Evolutionary conservation across 805 yeast genomes (phyloP), one percentile per base, ranked within the genome.

Genomic region (Ogataea trehalophila): DNA sequence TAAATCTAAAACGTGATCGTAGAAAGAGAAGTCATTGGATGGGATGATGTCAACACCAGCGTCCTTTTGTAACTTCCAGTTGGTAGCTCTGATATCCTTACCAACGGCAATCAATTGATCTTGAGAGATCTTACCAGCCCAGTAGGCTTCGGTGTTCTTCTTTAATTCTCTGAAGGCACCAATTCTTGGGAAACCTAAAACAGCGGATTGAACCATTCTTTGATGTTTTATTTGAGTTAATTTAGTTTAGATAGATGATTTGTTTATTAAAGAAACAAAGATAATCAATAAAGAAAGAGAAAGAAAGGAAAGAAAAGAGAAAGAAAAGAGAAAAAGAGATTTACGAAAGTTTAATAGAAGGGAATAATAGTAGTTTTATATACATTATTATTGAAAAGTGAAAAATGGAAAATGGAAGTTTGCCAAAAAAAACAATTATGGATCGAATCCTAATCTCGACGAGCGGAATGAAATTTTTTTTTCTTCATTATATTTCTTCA

Each of bases 121-220:
- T 57, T 80, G 87, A 55, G 85, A 65, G 65, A 84, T 84, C 79
- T 91, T 92, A 71, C 97, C 97, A 61, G 81, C 72, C 99, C 99
- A 94, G 92, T 94, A 94, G 71, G 96, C 87, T 79, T 94, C 99
- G 62, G 99, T 94, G 74, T 89, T 88, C 77, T 94, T 94, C 80
- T 94, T 94, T 74, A 94, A 85, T 80, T 94, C 99, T 83, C 99
- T 94, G 80, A 90, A 90, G 65, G 97, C 94, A 68, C 99, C 99
- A 69, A 92, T 94, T 81, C 99, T 94, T 77, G 99, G 99, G 94
- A 94, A 94, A 74, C 99, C 99, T 76, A 94, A 83, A 65, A 94
- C 95, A 69, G 97, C 83, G 57, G 98, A 92, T 75, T 85, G 85
- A 75, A 92, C 98, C 98, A 92, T 92, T 66, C 51, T 77, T 17